Percentiles rank a stretch among this genome's conserved stretches.
Conservation (phyloP, 257 asterid species). For the Lithospermum erythrorhizon region DNA sequence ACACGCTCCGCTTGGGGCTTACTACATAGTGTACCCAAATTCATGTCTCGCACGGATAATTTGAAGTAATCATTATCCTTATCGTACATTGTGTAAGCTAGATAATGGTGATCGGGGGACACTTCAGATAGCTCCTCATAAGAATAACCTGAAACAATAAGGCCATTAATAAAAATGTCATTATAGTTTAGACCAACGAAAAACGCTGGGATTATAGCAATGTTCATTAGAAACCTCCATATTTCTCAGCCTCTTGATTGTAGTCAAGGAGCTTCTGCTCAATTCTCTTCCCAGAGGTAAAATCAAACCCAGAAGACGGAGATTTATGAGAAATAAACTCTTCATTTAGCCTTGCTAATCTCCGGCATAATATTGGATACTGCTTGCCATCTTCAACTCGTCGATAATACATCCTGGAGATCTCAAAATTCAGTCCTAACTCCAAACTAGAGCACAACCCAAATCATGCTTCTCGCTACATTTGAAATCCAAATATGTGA, state of each 20-base stretch:
- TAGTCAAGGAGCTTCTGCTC: slow-evolving; percentile 90
- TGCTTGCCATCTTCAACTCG: slow-evolving; percentile 94
- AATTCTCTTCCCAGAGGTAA: slow-evolving; percentile 71
- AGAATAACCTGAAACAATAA: slow-evolving; percentile 52
- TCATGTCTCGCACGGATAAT: slow-evolving; percentile 72
- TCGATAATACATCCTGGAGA: slow-evolving; percentile 73
- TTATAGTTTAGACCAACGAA: not conserved
- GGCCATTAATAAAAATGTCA: slow-evolving; percentile 3
- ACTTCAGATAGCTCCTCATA: slow-evolving; percentile 83
- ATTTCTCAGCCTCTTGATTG: slow-evolving; percentile 89
- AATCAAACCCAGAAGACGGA: slow-evolving; percentile 93
- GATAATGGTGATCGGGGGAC: slow-evolving; percentile 89
- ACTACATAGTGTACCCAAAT: slow-evolving; percentile 61
- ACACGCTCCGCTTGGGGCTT: slow-evolving; percentile 82
- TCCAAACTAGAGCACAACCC: not conserved
- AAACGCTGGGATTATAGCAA: not conserved
- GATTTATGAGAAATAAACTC: slow-evolving; percentile 76
- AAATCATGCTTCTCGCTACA: not conserved
- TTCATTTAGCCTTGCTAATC: slow-evolving; percentile 70
- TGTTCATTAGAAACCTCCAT: slow-evolving; percentile 42
- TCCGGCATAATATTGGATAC: slow-evolving; percentile 71
- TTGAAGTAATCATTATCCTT: slow-evolving; percentile 71
- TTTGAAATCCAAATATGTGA: no score
- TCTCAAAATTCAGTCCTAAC: slow-evolving; percentile 12
- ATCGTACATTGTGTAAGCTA: slow-evolving; percentile 93